These are phyloP conservation scores for Friedmanniomyces simplex DNA, from an alignment of 495 filamentous ascomycete genomes.

Conservation along the genomic window DNA sequence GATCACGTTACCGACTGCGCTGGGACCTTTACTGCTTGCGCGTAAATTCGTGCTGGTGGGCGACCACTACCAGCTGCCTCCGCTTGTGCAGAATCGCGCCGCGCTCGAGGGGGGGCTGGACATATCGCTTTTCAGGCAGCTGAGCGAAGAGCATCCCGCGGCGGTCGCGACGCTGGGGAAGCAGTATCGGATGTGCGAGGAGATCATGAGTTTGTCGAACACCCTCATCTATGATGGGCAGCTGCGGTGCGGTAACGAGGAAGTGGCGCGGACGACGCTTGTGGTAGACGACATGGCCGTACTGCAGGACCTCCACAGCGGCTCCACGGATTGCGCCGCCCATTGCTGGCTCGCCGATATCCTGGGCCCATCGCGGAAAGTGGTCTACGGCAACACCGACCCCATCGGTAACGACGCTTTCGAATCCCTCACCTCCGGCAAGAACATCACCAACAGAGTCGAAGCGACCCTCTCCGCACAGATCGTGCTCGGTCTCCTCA, in stretches of 20 bases:
- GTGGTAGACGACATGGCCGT: constrained; percentile 46
- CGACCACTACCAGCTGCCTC: constrained; percentile 91
- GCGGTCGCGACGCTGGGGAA: constrained; percentile 86
- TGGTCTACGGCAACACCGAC: constrained; percentile 85
- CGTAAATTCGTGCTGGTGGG: constrained; percentile 91
- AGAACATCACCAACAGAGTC: constrained; percentile 72
- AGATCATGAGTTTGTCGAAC: constrained; percentile 91
- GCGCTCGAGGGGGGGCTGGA: constrained; percentile 81
- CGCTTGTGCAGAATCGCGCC: constrained; percentile 83
- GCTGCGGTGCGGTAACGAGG: constrained; percentile 75
- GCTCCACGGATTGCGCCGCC: constrained; percentile 39
- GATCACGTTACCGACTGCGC: constrained; percentile 86
- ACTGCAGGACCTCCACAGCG: constrained; percentile 31
- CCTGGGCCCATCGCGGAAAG: constrained; percentile 55
- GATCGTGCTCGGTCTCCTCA: constrained; percentile 67
- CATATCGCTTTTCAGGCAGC: constrained; percentile 81
- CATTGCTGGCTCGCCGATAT: constrained; percentile 80
- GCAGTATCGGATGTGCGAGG: constrained; percentile 96
- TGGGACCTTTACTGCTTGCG: constrained; percentile 89
- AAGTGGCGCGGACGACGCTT: constrained; percentile 57
- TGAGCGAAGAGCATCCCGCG: constrained; percentile 76
- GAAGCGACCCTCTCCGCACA: constrained; percentile 68
- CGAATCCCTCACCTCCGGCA: constrained; percentile 54
- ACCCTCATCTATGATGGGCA: constrained; percentile 82
- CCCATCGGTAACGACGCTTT: constrained; percentile 48